A percentile compares a stretch with the other conserved stretches of the same genome.
These are phyloP conservation scores for Thelephora ganbajun DNA, from an alignment of 768 basidiomycete species.

Conservation along the genomic window DNA sequence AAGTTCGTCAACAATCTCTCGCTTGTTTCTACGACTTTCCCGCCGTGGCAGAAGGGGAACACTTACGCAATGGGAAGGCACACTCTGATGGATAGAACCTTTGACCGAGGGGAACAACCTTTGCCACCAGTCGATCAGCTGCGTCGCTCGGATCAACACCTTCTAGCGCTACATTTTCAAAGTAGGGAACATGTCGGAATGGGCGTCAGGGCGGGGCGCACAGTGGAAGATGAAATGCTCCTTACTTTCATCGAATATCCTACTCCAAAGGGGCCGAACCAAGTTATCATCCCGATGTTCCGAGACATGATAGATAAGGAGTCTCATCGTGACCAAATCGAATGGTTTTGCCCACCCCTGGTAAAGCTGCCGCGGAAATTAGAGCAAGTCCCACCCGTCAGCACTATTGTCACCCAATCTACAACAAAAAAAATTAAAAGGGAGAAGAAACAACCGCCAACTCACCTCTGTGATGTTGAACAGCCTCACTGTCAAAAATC, in stretches of 20 bases:
- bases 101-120: constrained; percentile 60
- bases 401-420: not conserved
- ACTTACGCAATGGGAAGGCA: constrained; percentile 72
- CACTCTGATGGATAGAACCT: constrained; percentile 85
- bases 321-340: constrained; percentile 67
- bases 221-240: not conserved
- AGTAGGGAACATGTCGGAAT: not conserved
- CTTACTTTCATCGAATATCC: constrained; percentile 70
- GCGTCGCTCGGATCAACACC: constrained; percentile 38
- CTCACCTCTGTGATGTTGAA: constrained; percentile 78
- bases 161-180: constrained; percentile 29
- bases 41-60: not conserved
- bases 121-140: constrained; percentile 50
- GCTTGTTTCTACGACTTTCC: not conserved
- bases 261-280: constrained; percentile 79
- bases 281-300: constrained; percentile 80
- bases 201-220: not conserved
- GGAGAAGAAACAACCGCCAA: constrained; percentile 1
- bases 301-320: constrained; percentile 86
- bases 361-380: constrained; percentile 46
- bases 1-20: not conserved
- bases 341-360: constrained; percentile 81
- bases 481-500: constrained; percentile 40
- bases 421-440: no score
- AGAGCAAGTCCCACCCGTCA: not conserved